These are phyloP conservation scores for Diplodia corticola DNA, from an alignment of 2,329 filamentous ascomycete species.

Conservation along the genomic window DNA sequence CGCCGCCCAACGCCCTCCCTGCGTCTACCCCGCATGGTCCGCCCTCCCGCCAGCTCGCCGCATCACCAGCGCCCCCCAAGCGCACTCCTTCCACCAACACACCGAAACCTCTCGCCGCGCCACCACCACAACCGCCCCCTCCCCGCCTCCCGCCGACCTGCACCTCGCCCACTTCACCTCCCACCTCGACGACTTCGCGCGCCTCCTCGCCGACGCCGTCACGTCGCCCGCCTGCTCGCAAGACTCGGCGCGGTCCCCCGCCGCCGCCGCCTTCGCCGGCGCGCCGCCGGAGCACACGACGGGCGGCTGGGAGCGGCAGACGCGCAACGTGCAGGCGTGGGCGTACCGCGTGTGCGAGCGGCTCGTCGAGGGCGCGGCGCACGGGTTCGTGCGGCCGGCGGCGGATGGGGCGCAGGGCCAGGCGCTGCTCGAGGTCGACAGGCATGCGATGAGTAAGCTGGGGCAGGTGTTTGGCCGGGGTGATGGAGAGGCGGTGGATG, in stretches of 20 bases:
- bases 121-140: background rate
- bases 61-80: background rate
- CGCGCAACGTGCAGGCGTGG: background rate
- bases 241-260: background rate
- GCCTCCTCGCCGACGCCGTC: background rate
- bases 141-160: background rate
- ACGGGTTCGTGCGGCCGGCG: background rate
- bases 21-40: background rate
- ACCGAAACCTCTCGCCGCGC: background rate
- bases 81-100: background rate
- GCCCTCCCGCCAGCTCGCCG: background rate
- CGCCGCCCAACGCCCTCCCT: background rate
- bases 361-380: background rate
- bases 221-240: background rate
- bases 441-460: background rate
- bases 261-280: background rate
- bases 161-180: background rate
- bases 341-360: background rate
- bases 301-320: background rate
- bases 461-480: background rate
- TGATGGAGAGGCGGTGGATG: background rate
- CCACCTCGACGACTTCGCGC: background rate
- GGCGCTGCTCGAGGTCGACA: background rate
- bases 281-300: background rate
- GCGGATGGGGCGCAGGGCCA: background rate